These are phyloP conservation scores for Daedaleopsis sinensis DNA, from an alignment of 768 basidiomycete species.

Conservation along the genomic window DNA sequence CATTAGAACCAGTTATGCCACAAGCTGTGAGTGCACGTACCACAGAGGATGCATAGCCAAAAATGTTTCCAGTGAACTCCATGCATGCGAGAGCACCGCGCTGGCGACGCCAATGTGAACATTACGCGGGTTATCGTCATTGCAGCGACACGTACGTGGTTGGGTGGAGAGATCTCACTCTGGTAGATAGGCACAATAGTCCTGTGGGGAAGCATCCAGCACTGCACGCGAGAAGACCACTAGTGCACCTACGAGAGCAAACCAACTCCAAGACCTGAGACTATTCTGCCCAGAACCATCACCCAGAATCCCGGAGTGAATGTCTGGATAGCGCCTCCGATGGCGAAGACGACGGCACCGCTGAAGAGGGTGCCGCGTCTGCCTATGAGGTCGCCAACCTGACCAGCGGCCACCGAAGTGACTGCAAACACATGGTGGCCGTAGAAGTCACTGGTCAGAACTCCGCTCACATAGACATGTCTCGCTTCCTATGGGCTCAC, in stretches of 20 bases:
- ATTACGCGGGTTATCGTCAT: background rate
- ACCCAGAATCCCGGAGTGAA: conserved; percentile 75
- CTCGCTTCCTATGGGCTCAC: conserved; percentile 44
- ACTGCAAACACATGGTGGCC: conserved; percentile 43
- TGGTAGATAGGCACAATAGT: conserved; percentile 97
- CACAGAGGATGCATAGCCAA: conserved; percentile 89
- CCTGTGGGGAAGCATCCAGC: conserved; percentile 40
- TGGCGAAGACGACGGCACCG: conserved; percentile 81
- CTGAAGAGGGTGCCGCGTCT: conserved; percentile 81
- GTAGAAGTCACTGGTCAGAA: background rate
- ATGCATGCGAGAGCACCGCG: conserved; percentile 92
- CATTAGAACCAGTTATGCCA: background rate
- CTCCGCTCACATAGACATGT: conserved; percentile 10
- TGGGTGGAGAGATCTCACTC: conserved; percentile 92
- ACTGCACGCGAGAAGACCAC: background rate
- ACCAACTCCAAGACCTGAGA: conserved; percentile 90
- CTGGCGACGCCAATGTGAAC: conserved; percentile 38
- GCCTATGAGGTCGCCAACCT: conserved; percentile 86
- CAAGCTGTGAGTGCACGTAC: conserved; percentile 47
- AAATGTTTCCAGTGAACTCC: conserved; percentile 92
- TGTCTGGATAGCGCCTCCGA: conserved; percentile 87
- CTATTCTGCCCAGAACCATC: conserved; percentile 83
- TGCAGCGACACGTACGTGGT: conserved; percentile 57
- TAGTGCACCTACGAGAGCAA: conserved; percentile 69
- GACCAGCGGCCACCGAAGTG: conserved; percentile 87